These are phyloP conservation scores for Bertia moriformis DNA, from an alignment of 2,329 filamentous ascomycete species.

Conservation along the genomic window DNA sequence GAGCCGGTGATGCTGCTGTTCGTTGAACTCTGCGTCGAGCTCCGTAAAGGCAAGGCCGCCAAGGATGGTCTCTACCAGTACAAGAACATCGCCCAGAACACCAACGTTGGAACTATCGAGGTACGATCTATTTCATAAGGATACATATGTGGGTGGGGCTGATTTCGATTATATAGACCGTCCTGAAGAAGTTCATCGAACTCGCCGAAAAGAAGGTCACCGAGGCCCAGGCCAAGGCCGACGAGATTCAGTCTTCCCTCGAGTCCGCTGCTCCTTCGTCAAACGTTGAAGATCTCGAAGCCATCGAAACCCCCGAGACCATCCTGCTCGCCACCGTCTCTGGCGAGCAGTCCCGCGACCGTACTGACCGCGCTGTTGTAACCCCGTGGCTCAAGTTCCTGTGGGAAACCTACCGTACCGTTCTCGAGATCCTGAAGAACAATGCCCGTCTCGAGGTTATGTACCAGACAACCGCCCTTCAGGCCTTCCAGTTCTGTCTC, in stretches of 20 bases:
- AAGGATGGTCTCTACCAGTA: constrained; percentile 99
- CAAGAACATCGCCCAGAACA: constrained; percentile 99
- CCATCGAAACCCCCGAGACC: constrained; percentile 92
- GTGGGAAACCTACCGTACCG: constrained; percentile 98
- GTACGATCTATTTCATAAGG: no score
- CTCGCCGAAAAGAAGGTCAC: constrained; percentile 92
- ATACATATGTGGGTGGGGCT: background rate
- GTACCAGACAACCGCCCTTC: constrained; percentile 94
- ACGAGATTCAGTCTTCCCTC: constrained; percentile 79
- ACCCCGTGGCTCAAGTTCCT: constrained; percentile 99
- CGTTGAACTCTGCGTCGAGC: constrained; percentile 89
- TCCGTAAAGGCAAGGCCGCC: constrained; percentile 94
- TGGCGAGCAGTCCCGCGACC: constrained; percentile 90
- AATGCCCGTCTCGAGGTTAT: constrained; percentile 94
- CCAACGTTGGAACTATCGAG: constrained; percentile 95
- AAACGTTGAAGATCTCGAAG: constrained; percentile 88
- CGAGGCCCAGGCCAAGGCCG: constrained; percentile 86
- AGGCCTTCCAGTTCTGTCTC: constrained; percentile 97
- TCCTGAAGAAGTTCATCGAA: constrained; percentile 96
- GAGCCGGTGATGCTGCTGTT: constrained; percentile 98
- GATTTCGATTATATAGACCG: constrained; percentile 37
- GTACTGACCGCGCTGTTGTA: constrained; percentile 93
- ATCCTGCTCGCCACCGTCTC: constrained; percentile 96
- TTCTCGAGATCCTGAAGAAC: constrained; percentile 96
- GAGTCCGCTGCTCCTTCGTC: constrained; percentile 59